These are phyloP conservation scores for Aegle marmelos DNA, from an alignment of 345 rosid genomes.

Conservation along the genomic window DNA sequence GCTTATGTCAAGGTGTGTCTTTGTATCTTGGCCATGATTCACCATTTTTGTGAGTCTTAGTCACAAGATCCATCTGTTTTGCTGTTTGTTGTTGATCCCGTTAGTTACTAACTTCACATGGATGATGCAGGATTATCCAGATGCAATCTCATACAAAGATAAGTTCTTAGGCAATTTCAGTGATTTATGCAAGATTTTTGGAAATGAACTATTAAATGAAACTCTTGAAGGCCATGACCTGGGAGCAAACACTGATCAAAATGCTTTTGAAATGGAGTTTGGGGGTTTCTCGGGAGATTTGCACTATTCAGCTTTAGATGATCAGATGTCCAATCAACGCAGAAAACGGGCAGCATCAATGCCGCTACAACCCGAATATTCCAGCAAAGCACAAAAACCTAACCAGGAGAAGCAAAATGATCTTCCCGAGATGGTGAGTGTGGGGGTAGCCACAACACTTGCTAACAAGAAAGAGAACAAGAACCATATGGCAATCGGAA, in stretches of 20 bases:
- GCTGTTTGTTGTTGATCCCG: neutral
- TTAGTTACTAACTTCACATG: neutral
- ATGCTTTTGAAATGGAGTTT: slow-evolving; percentile 25
- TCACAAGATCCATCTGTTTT: neutral
- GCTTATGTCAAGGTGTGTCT: slow-evolving; percentile 50
- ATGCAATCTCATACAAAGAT: slow-evolving; percentile 47
- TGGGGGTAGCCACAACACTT: slow-evolving; percentile 12
- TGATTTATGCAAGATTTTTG: slow-evolving; percentile 49
- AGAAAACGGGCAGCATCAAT: slow-evolving; percentile 35
- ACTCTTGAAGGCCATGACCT: slow-evolving; percentile 23
- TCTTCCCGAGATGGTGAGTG: slow-evolving; percentile 24
- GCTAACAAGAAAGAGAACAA: slow-evolving; percentile 21
- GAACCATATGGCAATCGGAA: slow-evolving; percentile 30
- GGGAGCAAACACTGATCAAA: slow-evolving; percentile 25
- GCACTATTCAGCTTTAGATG: slow-evolving; percentile 17
- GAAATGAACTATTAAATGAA: slow-evolving; percentile 28
- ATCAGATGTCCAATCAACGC: slow-evolving; percentile 28
- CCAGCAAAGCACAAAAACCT: slow-evolving; percentile 42
- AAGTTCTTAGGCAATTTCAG: slow-evolving; percentile 40
- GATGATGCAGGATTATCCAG: slow-evolving; percentile 61
- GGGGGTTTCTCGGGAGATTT: slow-evolving; percentile 26
- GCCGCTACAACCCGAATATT: slow-evolving; percentile 15
- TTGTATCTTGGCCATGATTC: neutral
- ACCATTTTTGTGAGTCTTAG: neutral
- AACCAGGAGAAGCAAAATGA: slow-evolving; percentile 31